A percentile compares a stretch with the other conserved stretches of the same genome.
phyloP scores from a whole-genome alignment of 2,329 filamentous ascomycete genomes.

The Helminthosporium solani region DNA sequence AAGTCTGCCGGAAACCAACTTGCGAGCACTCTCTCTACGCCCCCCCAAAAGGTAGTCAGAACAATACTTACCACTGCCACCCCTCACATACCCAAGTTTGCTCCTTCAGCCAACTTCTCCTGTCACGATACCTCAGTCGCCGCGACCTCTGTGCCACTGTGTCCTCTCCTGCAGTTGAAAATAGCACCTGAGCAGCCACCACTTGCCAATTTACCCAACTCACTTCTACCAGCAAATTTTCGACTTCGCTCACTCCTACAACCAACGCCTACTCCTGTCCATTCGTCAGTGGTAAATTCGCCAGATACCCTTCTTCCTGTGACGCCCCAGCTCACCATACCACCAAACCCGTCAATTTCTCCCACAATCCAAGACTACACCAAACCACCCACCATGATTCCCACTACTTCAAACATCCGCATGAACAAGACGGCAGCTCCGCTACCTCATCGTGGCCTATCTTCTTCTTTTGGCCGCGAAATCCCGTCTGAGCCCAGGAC shows the following conservation, averaged over 20 bases:
- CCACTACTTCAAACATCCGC: not conserved
- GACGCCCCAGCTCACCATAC: constrained; percentile 7
- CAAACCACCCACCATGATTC: constrained; percentile 12
- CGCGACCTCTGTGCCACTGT: constrained; percentile 3
- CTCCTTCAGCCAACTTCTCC: constrained; percentile 2
- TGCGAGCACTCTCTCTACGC: constrained; percentile 3
- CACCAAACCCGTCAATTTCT: constrained; percentile 13
- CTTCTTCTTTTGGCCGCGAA: not conserved
- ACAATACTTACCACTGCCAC: constrained; percentile 9
- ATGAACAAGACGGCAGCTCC: not conserved
- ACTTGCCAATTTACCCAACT: not conserved
- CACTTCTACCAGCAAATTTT: constrained; percentile 12
- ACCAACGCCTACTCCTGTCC: constrained; percentile 13
- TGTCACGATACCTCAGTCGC: not conserved
- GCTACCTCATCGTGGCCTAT: not conserved
- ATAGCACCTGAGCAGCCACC: not conserved
- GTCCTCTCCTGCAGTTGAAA: not conserved
- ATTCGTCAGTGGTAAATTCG: not conserved
- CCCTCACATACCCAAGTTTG: not conserved
- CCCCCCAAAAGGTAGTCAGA: constrained; percentile 11
- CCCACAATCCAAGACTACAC: constrained; percentile 18
- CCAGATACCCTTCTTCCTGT: constrained; percentile 9
- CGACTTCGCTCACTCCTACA: constrained; percentile 8
- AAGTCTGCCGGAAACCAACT: not conserved
- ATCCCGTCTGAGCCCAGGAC: constrained; percentile 1